phyloP scores from a whole-genome alignment of 148 eudicot species.

The Rhododendron molle region DNA sequence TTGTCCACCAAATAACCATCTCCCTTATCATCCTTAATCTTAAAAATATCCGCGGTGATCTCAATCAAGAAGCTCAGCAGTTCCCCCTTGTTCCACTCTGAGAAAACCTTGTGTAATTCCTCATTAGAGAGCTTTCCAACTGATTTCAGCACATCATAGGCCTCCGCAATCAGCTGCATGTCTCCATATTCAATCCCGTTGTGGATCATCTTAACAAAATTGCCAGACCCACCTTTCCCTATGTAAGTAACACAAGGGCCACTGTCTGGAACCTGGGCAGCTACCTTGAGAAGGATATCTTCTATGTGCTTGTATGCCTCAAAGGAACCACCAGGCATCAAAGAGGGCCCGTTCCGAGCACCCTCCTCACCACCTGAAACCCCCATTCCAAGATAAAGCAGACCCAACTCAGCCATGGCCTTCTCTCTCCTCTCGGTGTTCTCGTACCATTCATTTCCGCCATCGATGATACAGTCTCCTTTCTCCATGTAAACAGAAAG shows the following conservation, averaged over 20 bases:
- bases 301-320: slow-evolving; percentile 82
- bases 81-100: slow-evolving; percentile 91
- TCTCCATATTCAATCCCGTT: slow-evolving; percentile 92
- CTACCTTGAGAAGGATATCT: slow-evolving; percentile 80
- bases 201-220: slow-evolving; percentile 86
- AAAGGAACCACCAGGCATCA: slow-evolving; percentile 93
- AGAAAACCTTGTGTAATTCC: slow-evolving; percentile 64
- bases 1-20: slow-evolving; percentile 80
- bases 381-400: slow-evolving; percentile 92
- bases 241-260: slow-evolving; percentile 94
- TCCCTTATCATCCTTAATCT: slow-evolving; percentile 74
- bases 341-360: slow-evolving; percentile 78
- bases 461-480: slow-evolving; percentile 88
- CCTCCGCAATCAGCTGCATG: slow-evolving; percentile 90
- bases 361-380: slow-evolving; percentile 98
- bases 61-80: slow-evolving; percentile 81
- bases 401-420: slow-evolving; percentile 62
- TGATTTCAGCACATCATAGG: slow-evolving; percentile 78
- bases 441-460: slow-evolving; percentile 95
- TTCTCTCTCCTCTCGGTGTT: slow-evolving; percentile 92
- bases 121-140: slow-evolving; percentile 91
- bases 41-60: slow-evolving; percentile 85
- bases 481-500: slow-evolving; percentile 71
- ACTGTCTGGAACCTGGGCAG: slow-evolving; percentile 87
- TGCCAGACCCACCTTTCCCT: slow-evolving; percentile 85